Conservation (phyloP, 2,329 filamentous ascomycete genomes). For the Lecanicillium sp. region DNA sequence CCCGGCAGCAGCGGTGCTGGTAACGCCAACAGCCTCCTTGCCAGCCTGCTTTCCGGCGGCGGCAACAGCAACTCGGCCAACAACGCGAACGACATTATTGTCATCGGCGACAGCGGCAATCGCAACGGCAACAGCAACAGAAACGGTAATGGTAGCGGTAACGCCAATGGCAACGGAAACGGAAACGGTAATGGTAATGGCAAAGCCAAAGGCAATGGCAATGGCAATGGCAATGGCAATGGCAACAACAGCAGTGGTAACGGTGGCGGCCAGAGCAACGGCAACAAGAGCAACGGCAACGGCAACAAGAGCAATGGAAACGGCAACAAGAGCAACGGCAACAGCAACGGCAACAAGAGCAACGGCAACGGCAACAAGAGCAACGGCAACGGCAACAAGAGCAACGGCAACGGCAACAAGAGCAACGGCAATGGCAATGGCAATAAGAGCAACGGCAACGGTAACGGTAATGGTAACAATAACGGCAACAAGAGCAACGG, state of each 20-base stretch:
- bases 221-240: background rate
- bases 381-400: background rate
- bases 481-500: too few relatives aligned
- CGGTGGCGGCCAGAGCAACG: too few relatives aligned
- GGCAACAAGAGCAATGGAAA: background rate
- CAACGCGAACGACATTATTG: too few relatives aligned
- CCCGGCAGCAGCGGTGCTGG: too few relatives aligned
- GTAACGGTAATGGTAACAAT: too few relatives aligned
- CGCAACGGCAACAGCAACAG: too few relatives aligned
- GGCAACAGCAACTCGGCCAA: too few relatives aligned
- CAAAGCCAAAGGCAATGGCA: background rate
- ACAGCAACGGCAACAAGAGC: background rate
- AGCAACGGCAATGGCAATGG: background rate
- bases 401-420: background rate
- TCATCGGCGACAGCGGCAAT: too few relatives aligned
- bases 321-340: background rate
- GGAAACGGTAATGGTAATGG: background rate
- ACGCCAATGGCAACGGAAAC: background rate
- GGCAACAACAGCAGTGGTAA: too few relatives aligned
- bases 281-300: background rate
- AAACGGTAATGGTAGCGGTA: too few relatives aligned
- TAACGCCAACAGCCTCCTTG: too few relatives aligned
- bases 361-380: background rate
- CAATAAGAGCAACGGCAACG: background rate
- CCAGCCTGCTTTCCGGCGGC: too few relatives aligned